Evolutionary conservation across 352 stramenopile species (phyloP).

Genomic region (Poterioochromonas sp.): DNA sequence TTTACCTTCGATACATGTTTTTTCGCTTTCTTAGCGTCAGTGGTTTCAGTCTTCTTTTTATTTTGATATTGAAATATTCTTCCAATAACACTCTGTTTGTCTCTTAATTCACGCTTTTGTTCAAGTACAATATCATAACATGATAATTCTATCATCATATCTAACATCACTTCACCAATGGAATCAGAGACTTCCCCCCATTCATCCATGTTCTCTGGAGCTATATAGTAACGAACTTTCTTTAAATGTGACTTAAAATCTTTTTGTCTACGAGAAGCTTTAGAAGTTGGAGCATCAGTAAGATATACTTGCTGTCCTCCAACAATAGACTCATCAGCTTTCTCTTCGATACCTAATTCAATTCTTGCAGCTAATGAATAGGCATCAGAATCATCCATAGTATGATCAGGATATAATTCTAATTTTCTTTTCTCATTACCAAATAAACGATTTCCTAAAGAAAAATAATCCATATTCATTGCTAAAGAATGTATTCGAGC

Average conservation of each 20-base stretch:
- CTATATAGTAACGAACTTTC: slow-evolving; percentile 2
- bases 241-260: neutral
- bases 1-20: too few relatives aligned
- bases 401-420: slow-evolving; percentile 27
- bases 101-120: slow-evolving; percentile 2
- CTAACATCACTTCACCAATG: neutral
- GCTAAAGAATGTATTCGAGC: slow-evolving; percentile 8
- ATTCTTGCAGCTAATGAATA: slow-evolving; percentile 10
- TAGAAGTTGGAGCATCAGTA: too few relatives aligned
- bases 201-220: slow-evolving; percentile 27
- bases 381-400: neutral
- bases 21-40: neutral
- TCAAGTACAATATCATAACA: slow-evolving; percentile 22
- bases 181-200: slow-evolving; percentile 24
- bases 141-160: slow-evolving; percentile 18
- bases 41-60: neutral
- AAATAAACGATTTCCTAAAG: slow-evolving; percentile 29
- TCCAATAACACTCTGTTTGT: slow-evolving; percentile 26
- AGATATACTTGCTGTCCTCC: too few relatives aligned
- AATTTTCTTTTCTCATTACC: slow-evolving; percentile 5
- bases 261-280: neutral
- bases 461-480: slow-evolving; percentile 21
- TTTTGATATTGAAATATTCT: neutral
- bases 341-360: neutral
- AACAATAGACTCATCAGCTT: neutral